phyloP scores from a whole-genome alignment of 1,284 basidiomycete genomes.

The Leccinum ponderosum region DNA sequence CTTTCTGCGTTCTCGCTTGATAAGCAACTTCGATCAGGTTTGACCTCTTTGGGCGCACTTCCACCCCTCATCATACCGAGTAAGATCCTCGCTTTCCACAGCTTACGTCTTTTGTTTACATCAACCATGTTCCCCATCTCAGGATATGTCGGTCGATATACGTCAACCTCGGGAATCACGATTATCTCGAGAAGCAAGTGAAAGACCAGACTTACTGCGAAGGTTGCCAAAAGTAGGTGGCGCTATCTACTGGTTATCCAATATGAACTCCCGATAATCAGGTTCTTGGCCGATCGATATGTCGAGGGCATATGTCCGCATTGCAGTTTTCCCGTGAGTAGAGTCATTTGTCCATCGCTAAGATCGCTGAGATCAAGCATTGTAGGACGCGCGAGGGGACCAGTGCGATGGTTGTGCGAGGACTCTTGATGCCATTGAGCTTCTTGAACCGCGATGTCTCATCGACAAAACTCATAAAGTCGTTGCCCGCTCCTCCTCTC shows the following conservation, averaged over 20 bases:
- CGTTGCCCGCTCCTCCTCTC: constrained; percentile 78
- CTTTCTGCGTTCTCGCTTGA: not conserved
- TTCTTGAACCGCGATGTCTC: constrained; percentile 95
- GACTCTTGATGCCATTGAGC: constrained; percentile 91
- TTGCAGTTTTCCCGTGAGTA: constrained; percentile 75
- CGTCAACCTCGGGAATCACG: constrained; percentile 77
- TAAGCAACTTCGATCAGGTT: constrained; percentile 58
- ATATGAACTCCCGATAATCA: constrained; percentile 29
- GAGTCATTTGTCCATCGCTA: constrained; percentile 11
- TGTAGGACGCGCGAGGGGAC: constrained; percentile 93
- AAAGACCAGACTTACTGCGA: constrained; percentile 94
- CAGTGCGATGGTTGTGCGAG: constrained; percentile 96
- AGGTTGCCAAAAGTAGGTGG: constrained; percentile 75
- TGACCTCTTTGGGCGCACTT: constrained; percentile 96
- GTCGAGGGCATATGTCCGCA: constrained; percentile 94
- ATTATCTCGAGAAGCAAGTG: constrained; percentile 76
- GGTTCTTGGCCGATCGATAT: constrained; percentile 93
- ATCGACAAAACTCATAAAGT: constrained; percentile 82
- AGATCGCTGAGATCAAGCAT: not conserved
- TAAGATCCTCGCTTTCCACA: constrained; percentile 40
- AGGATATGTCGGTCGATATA: constrained; percentile 92
- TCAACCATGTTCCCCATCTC: constrained; percentile 8
- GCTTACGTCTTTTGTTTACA: not conserved
- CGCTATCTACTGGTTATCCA: not conserved
- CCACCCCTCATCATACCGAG: constrained; percentile 90